Percentiles rank a stretch among this genome's conserved stretches.
These are phyloP conservation scores for Spathaspora sp. DNA, from an alignment of 805 yeast genomes.

Conservation along the genomic window DNA sequence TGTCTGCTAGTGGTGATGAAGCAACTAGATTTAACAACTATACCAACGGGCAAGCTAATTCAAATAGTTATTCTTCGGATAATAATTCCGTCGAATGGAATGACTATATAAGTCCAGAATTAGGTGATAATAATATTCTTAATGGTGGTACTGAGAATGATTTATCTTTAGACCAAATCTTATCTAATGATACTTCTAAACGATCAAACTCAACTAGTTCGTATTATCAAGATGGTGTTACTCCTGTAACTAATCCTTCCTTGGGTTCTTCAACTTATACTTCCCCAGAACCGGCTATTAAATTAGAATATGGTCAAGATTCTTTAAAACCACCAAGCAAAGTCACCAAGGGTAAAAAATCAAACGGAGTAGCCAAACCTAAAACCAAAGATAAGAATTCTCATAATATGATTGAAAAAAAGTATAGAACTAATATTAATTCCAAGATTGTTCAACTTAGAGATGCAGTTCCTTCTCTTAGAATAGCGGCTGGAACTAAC, in stretches of 20 bases:
- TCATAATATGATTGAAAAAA: constrained; percentile 79
- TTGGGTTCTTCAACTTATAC: constrained; percentile 11
- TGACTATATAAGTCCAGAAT: constrained; percentile 1
- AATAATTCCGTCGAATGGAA: constrained; percentile 1
- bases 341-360: constrained; percentile 2
- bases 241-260: constrained; percentile 7
- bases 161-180: constrained; percentile 1
- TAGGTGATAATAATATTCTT: background rate
- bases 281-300: constrained; percentile 15
- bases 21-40: background rate
- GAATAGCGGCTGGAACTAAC: constrained; percentile 53
- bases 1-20: constrained; percentile 7
- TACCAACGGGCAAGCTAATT: constrained; percentile 1
- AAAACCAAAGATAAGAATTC: constrained; percentile 56
- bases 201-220: constrained; percentile 7
- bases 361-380: constrained; percentile 37
- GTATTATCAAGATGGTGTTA: constrained; percentile 5
- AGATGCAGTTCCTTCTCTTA: constrained; percentile 74
- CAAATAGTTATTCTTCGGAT: background rate
- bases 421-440: constrained; percentile 75
- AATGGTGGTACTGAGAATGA: background rate
- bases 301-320: background rate
- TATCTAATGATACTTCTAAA: constrained; percentile 2
- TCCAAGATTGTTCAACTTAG: constrained; percentile 64
- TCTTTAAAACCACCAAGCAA: background rate